phyloP scores from a whole-genome alignment of 2,329 filamentous ascomycete species.

The Pyricularia grisea region DNA sequence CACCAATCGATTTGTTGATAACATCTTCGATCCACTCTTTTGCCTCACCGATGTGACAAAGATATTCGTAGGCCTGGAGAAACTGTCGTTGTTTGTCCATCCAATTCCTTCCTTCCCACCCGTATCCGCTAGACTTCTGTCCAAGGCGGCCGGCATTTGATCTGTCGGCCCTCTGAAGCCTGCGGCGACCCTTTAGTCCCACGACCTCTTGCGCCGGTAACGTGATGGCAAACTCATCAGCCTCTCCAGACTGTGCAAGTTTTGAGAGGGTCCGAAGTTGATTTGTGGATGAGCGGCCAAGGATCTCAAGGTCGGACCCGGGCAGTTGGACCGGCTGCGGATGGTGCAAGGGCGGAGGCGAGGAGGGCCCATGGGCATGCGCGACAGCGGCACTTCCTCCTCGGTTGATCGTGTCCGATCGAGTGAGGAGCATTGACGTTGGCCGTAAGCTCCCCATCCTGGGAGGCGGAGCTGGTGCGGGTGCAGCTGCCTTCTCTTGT shows the following conservation, averaged over 20 bases:
- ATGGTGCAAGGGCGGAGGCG: slow-evolving; percentile 26
- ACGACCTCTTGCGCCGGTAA: slow-evolving; percentile 76
- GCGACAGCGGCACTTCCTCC: slow-evolving; percentile 21
- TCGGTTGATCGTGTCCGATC: slow-evolving; percentile 42
- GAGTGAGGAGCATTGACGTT: slow-evolving; percentile 52
- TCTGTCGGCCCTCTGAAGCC: slow-evolving; percentile 64
- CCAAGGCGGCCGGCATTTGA: slow-evolving; percentile 35
- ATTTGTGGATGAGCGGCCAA: slow-evolving; percentile 82
- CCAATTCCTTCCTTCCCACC: slow-evolving; percentile 83
- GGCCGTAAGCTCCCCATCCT: slow-evolving; percentile 36
- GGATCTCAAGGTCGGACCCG: slow-evolving; percentile 65
- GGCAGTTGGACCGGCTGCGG: slow-evolving; percentile 39
- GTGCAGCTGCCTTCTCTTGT: slow-evolving; percentile 8
- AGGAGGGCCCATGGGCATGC: slow-evolving; percentile 17
- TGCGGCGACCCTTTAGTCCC: slow-evolving; percentile 75
- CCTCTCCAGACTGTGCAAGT: slow-evolving; percentile 64
- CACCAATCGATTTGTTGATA: slow-evolving; percentile 74
- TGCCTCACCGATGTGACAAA: slow-evolving; percentile 96
- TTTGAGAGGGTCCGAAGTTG: slow-evolving; percentile 82
- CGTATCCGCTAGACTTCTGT: slow-evolving; percentile 41
- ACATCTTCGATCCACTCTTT: slow-evolving; percentile 98
- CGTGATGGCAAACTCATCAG: slow-evolving; percentile 73
- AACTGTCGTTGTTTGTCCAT: slow-evolving; percentile 99
- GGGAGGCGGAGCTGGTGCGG: slow-evolving; percentile 29
- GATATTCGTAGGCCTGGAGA: slow-evolving; percentile 92